Percentiles rank a stretch among this genome's conserved stretches.
Evolutionary conservation across 2,329 filamentous ascomycete genomes (phyloP).

Genomic region (Botrytis cinerea): DNA sequence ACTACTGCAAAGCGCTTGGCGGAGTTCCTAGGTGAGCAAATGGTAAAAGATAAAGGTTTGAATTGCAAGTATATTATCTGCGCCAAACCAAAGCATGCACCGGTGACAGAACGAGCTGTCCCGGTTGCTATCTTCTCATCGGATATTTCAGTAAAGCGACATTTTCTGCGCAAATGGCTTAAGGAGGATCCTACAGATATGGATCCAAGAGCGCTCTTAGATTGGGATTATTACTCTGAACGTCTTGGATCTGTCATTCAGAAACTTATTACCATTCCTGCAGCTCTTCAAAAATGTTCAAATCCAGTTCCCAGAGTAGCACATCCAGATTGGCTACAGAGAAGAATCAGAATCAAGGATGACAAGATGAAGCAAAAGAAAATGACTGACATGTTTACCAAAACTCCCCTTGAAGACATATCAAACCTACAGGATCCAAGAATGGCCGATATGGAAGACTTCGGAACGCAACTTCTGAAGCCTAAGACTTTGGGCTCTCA

Average conservation of each 20-base stretch:
- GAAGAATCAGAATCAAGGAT: conserved; percentile 90
- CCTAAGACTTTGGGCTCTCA: conserved; percentile 58
- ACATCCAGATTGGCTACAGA: conserved; percentile 95
- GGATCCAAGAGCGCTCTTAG: conserved; percentile 84
- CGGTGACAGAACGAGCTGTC: conserved; percentile 91
- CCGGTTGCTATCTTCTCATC: conserved; percentile 97
- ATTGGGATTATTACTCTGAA: conserved; percentile 97
- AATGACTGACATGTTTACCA: conserved; percentile 87
- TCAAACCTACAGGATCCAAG: conserved; percentile 60
- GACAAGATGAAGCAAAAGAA: conserved; percentile 99
- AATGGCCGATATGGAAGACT: conserved; percentile 77
- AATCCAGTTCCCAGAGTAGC: conserved; percentile 93
- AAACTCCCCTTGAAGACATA: conserved; percentile 73
- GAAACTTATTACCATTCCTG: conserved; percentile 98
- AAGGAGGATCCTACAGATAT: conserved; percentile 90
- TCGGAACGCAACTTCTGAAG: conserved; percentile 67
- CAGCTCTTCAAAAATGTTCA: conserved; percentile 88
- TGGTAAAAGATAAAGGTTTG: conserved; percentile 98
- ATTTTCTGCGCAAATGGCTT: conserved; percentile 92
- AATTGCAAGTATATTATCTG: conserved; percentile 99
- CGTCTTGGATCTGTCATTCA: conserved; percentile 96
- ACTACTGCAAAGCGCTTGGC: conserved; percentile 93
- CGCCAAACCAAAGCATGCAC: conserved; percentile 78
- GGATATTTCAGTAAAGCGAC: conserved; percentile 81
- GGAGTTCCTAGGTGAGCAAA: conserved; percentile 95